Percentiles rank a stretch among this genome's conserved stretches.
Evolutionary conservation across 2,329 filamentous ascomycete species (phyloP).

Genomic region (Fusarium multiceps): DNA sequence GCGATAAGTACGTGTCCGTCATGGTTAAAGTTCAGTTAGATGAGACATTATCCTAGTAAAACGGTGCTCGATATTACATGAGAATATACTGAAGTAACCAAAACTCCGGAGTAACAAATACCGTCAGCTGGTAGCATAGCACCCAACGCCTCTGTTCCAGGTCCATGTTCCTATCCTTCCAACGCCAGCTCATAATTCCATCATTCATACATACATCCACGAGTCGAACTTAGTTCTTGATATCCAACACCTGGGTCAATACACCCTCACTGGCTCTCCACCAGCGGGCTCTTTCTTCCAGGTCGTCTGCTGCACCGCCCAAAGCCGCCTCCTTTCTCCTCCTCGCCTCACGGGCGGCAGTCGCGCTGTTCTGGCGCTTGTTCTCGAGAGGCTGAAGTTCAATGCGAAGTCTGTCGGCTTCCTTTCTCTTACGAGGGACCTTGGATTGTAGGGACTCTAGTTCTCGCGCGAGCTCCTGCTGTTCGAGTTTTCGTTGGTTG

Average conservation of each 20-base stretch:
- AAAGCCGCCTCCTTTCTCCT: constrained; percentile 73
- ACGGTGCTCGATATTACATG: background rate
- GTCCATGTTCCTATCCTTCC: background rate
- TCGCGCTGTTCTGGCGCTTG: constrained; percentile 71
- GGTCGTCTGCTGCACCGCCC: constrained; percentile 75
- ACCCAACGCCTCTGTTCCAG: constrained; percentile 31
- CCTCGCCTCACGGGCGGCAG: constrained; percentile 77
- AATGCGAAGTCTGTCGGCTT: constrained; percentile 72
- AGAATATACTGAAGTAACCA: background rate
- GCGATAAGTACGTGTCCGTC: background rate
- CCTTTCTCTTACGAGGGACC: constrained; percentile 72
- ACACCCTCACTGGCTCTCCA: constrained; percentile 74
- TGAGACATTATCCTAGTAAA: background rate
- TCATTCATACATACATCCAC: background rate
- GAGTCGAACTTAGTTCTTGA: constrained; percentile 53
- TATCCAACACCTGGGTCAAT: constrained; percentile 71
- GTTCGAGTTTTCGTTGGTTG: constrained; percentile 61
- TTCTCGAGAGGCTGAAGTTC: constrained; percentile 77
- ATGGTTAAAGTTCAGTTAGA: background rate
- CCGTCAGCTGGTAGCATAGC: constrained; percentile 2
- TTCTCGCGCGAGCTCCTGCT: constrained; percentile 69
- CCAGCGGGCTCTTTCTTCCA: constrained; percentile 82
- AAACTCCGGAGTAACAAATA: background rate
- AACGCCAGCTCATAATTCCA: constrained; percentile 26
- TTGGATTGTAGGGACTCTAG: constrained; percentile 71